Percentiles rank a stretch among this genome's conserved stretches.
Conservation (phyloP, 495 filamentous ascomycete genomes). For the Immersiella caudata region DNA sequence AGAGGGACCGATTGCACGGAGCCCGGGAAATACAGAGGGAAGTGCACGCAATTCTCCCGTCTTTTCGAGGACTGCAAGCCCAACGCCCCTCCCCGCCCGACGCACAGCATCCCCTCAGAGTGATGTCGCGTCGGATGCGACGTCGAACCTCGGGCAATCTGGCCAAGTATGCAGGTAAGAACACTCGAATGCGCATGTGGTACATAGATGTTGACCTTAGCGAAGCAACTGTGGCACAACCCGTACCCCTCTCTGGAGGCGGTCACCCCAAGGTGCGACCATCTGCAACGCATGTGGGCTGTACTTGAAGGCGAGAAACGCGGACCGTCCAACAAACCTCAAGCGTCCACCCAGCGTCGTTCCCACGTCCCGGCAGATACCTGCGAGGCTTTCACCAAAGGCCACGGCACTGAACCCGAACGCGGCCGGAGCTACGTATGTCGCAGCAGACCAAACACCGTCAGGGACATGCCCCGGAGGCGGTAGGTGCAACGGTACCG, state of each 20-base stretch:
- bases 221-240: constrained; percentile 92
- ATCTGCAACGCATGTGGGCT: constrained; percentile 99
- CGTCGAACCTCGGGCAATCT: constrained; percentile 31
- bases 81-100: constrained; percentile 13
- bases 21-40: constrained; percentile 14
- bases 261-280: constrained; percentile 87
- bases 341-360: constrained; percentile 64
- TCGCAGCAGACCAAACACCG: constrained; percentile 69
- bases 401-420: constrained; percentile 38
- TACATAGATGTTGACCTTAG: constrained; percentile 30
- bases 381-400: constrained; percentile 39
- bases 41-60: background rate
- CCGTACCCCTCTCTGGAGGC: constrained; percentile 90
- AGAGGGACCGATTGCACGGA: constrained; percentile 22
- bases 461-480: constrained; percentile 93
- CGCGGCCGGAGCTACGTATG: constrained; percentile 70
- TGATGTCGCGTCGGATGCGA: constrained; percentile 16
- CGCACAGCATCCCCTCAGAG: constrained; percentile 12
- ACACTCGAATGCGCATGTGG: background rate
- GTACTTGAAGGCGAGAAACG: constrained; percentile 91
- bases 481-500: constrained; percentile 94
- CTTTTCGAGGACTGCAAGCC: constrained; percentile 20
- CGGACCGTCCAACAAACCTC: constrained; percentile 82
- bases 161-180: constrained; percentile 61
- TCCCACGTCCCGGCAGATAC: constrained; percentile 41